Base-by-base conservation (phyloP, 2,329 filamentous ascomycete species). In the Onygenales sp. region DNA sequence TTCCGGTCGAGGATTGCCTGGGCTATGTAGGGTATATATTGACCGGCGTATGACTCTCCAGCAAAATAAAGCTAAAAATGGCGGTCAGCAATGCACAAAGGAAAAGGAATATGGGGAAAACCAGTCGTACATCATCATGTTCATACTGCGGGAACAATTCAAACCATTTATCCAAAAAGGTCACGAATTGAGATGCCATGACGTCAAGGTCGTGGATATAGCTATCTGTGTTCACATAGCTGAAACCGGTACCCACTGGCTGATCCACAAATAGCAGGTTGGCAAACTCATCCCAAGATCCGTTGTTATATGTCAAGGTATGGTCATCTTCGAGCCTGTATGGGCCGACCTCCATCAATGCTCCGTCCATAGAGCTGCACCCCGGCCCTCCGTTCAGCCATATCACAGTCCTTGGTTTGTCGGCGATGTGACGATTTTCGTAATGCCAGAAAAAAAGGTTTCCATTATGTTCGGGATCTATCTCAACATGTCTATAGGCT, bases 381-480 rank as follows among this genome's bases (percentile, higher is more conserved):
- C 94, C 93, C 1, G 93, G 93, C 0, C 93, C 94, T 52, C 93
- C 94, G 67, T 98, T 98, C 54, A 98, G 74, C 93, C 94, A 98
- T 64, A 98, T 84, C 9, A 98, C 87, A 2, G 91, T 95, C 54
- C 93, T 83, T 68, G 93, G 88, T 62, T 81, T 83, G 67, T 97
- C 88, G 54, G 90, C 92, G 61, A 98, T 95, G 69, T 98, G 93
- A 61, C 88, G 82, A 67, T 97, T 97, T 67, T 95, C 84, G 67
- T 88, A 96, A 65, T 96, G 88, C 93, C 93, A 98, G 77, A 98
- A 98, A 77, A 97, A 98, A 14, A 98, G 74, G 70, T 97, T 95
- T 61, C 89, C 92, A 67, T 97, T 89, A 68, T 86, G 81, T 60
- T 89, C 84, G 17, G 86, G 81, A 36, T 84, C 87, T 63, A 98